Conservation (phyloP, 192 early-diverging fungal species). For the Backusella morwellensis region DNA sequence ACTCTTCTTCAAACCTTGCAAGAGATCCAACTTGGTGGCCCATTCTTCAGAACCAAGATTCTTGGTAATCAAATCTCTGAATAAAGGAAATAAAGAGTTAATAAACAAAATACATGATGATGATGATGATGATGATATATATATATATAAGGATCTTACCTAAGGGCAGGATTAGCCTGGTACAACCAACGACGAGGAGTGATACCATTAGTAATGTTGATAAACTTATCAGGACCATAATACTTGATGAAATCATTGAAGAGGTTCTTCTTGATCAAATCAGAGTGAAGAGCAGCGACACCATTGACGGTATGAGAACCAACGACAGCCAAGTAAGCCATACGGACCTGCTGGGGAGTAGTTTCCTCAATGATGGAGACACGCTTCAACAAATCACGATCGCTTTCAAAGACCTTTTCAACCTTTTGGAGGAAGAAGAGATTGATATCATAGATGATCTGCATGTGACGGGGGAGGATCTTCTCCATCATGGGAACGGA, state of each 20-base stretch:
- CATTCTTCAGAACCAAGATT: constrained; percentile 74
- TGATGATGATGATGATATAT: neutral
- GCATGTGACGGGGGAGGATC: constrained; percentile 95
- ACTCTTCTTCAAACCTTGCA: constrained; percentile 62
- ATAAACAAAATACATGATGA: neutral
- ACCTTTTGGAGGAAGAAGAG: constrained; percentile 96
- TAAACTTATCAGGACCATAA: constrained; percentile 86
- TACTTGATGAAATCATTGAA: constrained; percentile 91
- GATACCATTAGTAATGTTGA: constrained; percentile 98
- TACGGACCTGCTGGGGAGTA: constrained; percentile 90
- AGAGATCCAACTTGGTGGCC: constrained; percentile 70
- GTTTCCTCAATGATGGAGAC: constrained; percentile 96
- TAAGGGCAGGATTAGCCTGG: constrained; percentile 90
- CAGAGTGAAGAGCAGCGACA: constrained; percentile 86
- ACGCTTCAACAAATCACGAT: constrained; percentile 80
- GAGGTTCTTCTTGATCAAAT: constrained; percentile 77
- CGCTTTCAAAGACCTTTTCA: constrained; percentile 80
- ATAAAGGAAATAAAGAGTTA: neutral
- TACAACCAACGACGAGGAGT: constrained; percentile 97
- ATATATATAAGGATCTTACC: neutral
- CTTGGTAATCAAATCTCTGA: constrained; percentile 71
- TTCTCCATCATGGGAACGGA: constrained; percentile 91
- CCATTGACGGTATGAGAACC: constrained; percentile 96
- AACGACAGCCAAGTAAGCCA: constrained; percentile 96
- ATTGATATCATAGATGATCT: constrained; percentile 99